A percentile compares a stretch with the other conserved stretches of the same genome.
phyloP scores from a whole-genome alignment of 2,329 filamentous ascomycete genomes.

The Pseudocercospora crystallina region DNA sequence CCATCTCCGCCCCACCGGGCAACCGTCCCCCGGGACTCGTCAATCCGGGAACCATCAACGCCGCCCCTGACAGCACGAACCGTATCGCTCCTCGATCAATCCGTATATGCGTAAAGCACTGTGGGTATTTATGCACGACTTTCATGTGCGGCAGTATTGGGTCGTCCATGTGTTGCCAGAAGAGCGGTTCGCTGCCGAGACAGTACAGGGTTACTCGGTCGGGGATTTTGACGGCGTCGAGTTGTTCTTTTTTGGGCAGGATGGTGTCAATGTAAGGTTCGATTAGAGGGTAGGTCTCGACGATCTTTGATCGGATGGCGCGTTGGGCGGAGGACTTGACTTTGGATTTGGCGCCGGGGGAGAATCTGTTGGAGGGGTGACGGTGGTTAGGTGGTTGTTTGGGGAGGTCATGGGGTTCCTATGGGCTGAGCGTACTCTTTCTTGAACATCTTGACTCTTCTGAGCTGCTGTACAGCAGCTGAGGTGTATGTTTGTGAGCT shows the following conservation, averaged over 20 bases:
- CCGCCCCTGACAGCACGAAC: slow-evolving; percentile 89
- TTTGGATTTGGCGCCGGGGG: slow-evolving; percentile 81
- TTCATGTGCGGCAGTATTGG: slow-evolving; percentile 82
- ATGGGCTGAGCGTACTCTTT: slow-evolving; percentile 67
- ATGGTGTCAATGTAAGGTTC: slow-evolving; percentile 88
- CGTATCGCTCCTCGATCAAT: slow-evolving; percentile 96
- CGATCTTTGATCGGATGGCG: slow-evolving; percentile 75
- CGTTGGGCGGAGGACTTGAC: slow-evolving; percentile 96
- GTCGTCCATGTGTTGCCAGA: slow-evolving; percentile 82
- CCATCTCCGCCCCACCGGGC: slow-evolving; percentile 54
- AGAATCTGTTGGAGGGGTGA: slow-evolving; percentile 56
- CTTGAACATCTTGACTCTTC: slow-evolving; percentile 69
- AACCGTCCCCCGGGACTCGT: slow-evolving; percentile 80
- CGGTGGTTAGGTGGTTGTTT: slow-evolving; percentile 38
- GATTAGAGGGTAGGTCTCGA: slow-evolving; percentile 82
- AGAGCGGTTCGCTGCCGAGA: slow-evolving; percentile 73
- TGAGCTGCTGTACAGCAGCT: neutral
- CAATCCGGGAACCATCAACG: slow-evolving; percentile 92
- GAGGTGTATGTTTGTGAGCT: no score
- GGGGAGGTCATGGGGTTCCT: neutral
- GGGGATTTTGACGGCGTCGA: slow-evolving; percentile 89
- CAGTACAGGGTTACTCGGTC: slow-evolving; percentile 89
- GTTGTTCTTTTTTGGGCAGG: slow-evolving; percentile 88
- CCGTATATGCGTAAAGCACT: slow-evolving; percentile 77
- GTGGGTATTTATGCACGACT: slow-evolving; percentile 86